phyloP scores from a whole-genome alignment of 2,329 filamentous ascomycete species.

The Dryadomyces quercivorus region DNA sequence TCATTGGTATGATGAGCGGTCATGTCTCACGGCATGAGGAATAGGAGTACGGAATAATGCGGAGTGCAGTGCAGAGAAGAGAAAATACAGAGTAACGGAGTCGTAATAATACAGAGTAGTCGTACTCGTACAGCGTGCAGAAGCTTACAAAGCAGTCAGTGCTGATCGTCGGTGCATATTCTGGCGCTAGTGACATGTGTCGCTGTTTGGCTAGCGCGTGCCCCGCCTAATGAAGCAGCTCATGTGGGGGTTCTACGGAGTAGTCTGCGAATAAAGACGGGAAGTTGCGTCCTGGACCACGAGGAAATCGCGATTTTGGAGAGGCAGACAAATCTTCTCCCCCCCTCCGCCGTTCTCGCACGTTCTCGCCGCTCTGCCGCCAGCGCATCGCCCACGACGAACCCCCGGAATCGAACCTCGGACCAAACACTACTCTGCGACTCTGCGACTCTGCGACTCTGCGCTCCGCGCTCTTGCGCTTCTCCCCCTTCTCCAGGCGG shows the following conservation, averaged over 20 bases:
- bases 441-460: too few species aligned
- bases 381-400: not conserved
- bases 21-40: too few species aligned
- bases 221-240: not conserved
- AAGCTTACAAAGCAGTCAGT: not conserved
- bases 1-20: too few species aligned
- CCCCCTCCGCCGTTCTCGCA: not conserved
- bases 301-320: not conserved
- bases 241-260: slow-evolving; percentile 3
- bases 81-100: too few species aligned
- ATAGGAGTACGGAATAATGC: too few species aligned
- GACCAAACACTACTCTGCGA: too few species aligned
- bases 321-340: not conserved
- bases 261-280: not conserved
- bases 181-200: not conserved
- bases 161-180: not conserved
- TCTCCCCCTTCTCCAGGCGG: not conserved
- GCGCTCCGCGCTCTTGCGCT: too few species aligned
- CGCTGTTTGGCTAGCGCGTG: not conserved
- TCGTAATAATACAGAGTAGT: too few species aligned
- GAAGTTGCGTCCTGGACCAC: not conserved
- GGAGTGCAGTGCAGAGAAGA: too few species aligned
- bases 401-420: too few species aligned
- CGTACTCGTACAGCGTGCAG: too few species aligned
- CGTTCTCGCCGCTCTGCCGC: not conserved